Evolutionary conservation across 2,329 filamentous ascomycete genomes (phyloP), one percentile per base, ranked within the genome.

Genomic region (Westerdykella aurantiaca): DNA sequence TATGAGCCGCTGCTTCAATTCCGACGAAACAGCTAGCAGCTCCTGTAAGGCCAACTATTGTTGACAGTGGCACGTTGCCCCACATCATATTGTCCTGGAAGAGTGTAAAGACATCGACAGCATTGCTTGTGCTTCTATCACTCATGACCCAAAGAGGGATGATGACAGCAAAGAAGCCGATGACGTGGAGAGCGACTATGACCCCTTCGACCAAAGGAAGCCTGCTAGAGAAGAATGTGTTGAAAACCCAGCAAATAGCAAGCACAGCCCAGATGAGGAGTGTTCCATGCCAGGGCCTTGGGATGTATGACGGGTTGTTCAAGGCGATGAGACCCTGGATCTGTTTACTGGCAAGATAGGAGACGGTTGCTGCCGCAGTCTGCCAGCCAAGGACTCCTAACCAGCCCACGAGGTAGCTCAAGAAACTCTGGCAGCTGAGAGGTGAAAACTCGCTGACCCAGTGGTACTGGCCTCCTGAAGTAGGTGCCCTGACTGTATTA

Each of bases 101-200:
- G 37, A 44, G 29, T 39, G 41, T 12, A 43, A 43, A 29, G 29
- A n/a, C 46, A 42, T 31, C 38, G 39, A 25, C 38, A 45, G 40
- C 38, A 45, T 25, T 42, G 42, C 38, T 14, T 42, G 14, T 7
- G 42, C 17, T 31, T 2, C 43, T 21, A 22, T 46, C 39, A 22
- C 39, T 33, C 5, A 43, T 10, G 2, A 35, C 41, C 41, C 47
- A 50, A 12, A 49, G 42, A 37, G 39, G 31, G 12, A 50, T 41
- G 12, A 75, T 52, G 45, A 74, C 67, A 4, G 65, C 72, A 45
- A 75, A 70, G 47, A 75, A 70, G 5, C 72, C 74, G 11, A 69
- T 51, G 22, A 76, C 60, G 42, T 76, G 74, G 10, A 77, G 51
- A 23, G 71, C 57, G 3, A 73, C 55, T 17, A 72, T 59, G 10